phyloP scores from a whole-genome alignment of 2,329 filamentous ascomycete species.

The Teratosphaeria destructans region DNA sequence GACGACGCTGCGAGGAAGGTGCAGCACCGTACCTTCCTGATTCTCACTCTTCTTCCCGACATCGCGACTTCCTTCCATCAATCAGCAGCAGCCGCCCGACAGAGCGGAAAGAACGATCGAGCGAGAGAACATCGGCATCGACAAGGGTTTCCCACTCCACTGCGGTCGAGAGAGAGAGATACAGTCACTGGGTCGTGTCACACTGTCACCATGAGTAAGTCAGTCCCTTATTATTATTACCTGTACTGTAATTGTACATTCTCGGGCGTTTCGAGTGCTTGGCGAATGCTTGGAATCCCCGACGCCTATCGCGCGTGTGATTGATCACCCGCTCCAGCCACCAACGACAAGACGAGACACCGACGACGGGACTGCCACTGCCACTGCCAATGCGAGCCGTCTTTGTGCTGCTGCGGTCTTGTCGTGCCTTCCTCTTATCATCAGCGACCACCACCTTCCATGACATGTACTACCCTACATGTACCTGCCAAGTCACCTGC shows the following conservation, averaged over 20 bases:
- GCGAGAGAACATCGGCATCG: too few species aligned
- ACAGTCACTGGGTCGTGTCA: too few species aligned
- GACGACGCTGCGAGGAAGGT: background rate
- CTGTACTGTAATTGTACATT: too few species aligned
- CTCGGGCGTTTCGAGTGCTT: background rate
- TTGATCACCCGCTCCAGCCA: background rate
- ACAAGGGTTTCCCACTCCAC: too few species aligned
- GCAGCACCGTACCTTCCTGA: background rate
- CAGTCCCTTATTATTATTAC: background rate
- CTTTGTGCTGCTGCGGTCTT: background rate
- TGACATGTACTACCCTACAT: background rate
- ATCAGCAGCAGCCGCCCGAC: too few species aligned
- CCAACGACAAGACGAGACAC: background rate
- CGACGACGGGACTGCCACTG: background rate
- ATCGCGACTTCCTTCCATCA: background rate
- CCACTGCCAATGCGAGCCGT: background rate
- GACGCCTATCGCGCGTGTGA: background rate
- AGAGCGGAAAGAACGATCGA: too few species aligned
- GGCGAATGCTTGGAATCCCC: background rate
- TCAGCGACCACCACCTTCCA: background rate
- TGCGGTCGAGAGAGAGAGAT: too few species aligned
- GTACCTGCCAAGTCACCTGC: too few species aligned
- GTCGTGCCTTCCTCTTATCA: background rate
- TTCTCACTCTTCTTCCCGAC: too few species aligned
- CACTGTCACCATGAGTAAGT: background rate